These are phyloP conservation scores for Pseudoturritis turrita DNA, from an alignment of 345 rosid species.

Conservation along the genomic window DNA sequence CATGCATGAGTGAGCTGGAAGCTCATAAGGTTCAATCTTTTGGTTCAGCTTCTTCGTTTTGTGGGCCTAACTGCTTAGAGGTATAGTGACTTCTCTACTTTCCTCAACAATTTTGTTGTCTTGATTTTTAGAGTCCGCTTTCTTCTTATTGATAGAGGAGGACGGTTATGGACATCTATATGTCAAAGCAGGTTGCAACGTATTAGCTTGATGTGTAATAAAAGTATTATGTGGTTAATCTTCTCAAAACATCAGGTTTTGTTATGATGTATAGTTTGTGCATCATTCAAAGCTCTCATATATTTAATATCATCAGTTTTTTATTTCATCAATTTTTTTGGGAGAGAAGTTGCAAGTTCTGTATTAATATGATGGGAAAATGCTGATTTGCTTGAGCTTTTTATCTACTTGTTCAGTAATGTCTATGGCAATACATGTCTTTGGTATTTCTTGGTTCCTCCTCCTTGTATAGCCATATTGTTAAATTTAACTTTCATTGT, in stretches of 20 bases:
- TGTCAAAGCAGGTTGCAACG: not conserved
- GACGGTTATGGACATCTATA: too few species aligned
- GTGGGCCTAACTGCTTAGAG: constrained; percentile 78
- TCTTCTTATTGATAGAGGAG: too few species aligned
- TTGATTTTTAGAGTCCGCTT: not conserved
- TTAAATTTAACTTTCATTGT: not conserved
- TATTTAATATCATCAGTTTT: not conserved
- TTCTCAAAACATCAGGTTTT: not conserved
- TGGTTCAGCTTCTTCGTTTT: constrained; percentile 45
- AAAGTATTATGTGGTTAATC: not conserved
- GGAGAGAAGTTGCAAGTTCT: not conserved
- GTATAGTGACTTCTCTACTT: constrained; percentile 40
- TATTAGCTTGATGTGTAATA: not conserved
- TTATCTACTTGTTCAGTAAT: constrained; percentile 1
- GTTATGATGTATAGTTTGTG: not conserved
- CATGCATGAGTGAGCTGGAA: constrained; percentile 54
- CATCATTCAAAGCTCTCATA: not conserved
- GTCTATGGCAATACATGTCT: not conserved
- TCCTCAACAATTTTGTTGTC: not conserved
- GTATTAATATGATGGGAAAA: not conserved
- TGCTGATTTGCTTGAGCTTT: not conserved
- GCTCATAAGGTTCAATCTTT: constrained; percentile 33
- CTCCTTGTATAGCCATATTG: not conserved
- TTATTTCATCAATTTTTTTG: not conserved
- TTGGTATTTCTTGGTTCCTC: not conserved